Base-by-base conservation (phyloP, 257 asterid genomes). In the Ehretia macrophylla region DNA sequence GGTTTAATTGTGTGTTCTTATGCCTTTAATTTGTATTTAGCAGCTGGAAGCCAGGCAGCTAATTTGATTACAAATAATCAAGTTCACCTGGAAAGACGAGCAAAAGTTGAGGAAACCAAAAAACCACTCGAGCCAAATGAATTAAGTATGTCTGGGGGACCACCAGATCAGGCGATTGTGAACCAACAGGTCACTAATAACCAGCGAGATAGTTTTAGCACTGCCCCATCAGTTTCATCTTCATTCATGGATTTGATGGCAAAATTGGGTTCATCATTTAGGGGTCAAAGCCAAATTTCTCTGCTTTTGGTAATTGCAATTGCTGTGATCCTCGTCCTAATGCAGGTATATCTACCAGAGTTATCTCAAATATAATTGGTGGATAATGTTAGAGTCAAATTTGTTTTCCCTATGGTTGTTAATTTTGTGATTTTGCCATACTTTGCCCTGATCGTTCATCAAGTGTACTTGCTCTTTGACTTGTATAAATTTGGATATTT, bases 261-360 rank as follows among this genome's bases (percentile, higher is more conserved):
- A 49, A 86, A 75, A 64, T 74, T 81, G 56, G 64, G 20, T 52
- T 58, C 90, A 11, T 68, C 81, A 9, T 61, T 89, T 46, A 85
- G 80, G 76, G 64, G 68, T 65, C 83, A 77, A 76, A 81, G 66
- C 70, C 76, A 79, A 17, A 57, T 82, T n/a, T 72, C 85, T 58
- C 61, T 88, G 39, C 64, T 85, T 65, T 70, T 86, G 75, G 79
- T 88, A 54, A 59, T 85, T 50, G 45, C 75, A 39, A 61, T 86
- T 57, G 95, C 81, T 57, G 73, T 83, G 55, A 75, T 93, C 65
- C 77, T 93, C 66, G 64, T 89, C 62, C 77, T 93, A 56, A 93
- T 89, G 99, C 97, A 93, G 96, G 99, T 93, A 79, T 56, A 42
- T 56, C 54, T 57, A 32, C 63, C 32, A 21, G 42, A 19, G 18